Evolutionary conservation across 2,329 filamentous ascomycete genomes (phyloP), one percentile per base, ranked within the genome.

Genomic region (Colletotrichum echinochloae): DNA sequence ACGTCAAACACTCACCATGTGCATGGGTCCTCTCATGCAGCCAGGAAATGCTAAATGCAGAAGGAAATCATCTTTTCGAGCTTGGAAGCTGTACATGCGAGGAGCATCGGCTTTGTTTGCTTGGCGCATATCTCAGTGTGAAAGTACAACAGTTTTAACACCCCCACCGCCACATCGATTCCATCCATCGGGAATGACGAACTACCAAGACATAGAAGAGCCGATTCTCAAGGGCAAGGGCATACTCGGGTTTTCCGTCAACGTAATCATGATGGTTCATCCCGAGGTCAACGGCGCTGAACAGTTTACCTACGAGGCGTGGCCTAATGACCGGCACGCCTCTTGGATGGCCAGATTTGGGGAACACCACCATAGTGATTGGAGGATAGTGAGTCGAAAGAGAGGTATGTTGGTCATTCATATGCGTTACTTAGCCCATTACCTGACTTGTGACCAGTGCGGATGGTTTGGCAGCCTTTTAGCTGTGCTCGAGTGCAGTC

Each of bases 1-100:
- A 30, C 16, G 30, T 51, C 26, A 51, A 51, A 51, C 48, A 51
- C 48, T 51, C 26, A 51, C 48, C 48, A 3, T 51, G 30, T 51
- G 48, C 48, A 30, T 51, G 48, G 48, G 48, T 51, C 48, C 48
- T 30, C 48, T 51, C 48, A 51, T 30, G 48, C 14, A 51, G 48
- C 3, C 48, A 30, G 44, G 44, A 14, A 48, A 48, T 46, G 35
- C 23, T 5, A 51, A 51, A 51, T 51, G 26, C 18, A 51, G 48
- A 51, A 51, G 48, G 18, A 51, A 51, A 26, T 30, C 14, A 51
- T 8, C 23, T 51, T 51, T 51, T 28, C 14, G 26, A 30, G 1
- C 8, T 51, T 51, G 14, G 48, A 51, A 4, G 30, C 18, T 28
- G 14, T 51, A 51, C 30, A 51, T 51, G 14, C 28, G 48, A 51